Conservation (phyloP, 208 protist species). For the Acanthamoeba castellanii region DNA sequence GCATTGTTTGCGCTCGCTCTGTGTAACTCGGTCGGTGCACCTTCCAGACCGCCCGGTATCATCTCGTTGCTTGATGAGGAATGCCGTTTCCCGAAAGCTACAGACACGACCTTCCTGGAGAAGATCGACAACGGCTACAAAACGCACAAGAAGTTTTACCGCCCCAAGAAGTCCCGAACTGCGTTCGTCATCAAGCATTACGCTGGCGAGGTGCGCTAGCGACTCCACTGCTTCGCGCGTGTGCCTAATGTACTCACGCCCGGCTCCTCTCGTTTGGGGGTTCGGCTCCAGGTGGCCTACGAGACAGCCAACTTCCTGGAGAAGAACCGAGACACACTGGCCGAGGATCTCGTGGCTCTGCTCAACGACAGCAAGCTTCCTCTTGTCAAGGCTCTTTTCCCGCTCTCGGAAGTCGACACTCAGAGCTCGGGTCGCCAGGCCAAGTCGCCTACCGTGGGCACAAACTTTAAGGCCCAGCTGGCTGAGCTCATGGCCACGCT, state of each 20-base stretch:
- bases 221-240: conserved; percentile 26
- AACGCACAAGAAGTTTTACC: conserved; percentile 73
- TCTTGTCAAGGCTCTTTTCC: not conserved
- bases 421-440: not conserved
- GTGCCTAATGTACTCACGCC: conserved; percentile 19
- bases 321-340: conserved; percentile 90
- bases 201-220: conserved; percentile 83
- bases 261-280: not conserved
- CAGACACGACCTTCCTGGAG: conserved; percentile 80
- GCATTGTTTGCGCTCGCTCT: not conserved
- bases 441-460: conserved; percentile 37
- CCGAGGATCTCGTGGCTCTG: conserved; percentile 79
- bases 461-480: conserved; percentile 81
- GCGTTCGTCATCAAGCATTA: conserved; percentile 89
- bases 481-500: conserved; percentile 86
- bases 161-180: conserved; percentile 64
- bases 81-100: conserved; percentile 86
- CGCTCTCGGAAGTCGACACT: not conserved
- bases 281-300: conserved; percentile 84
- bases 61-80: conserved; percentile 87
- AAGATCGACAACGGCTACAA: conserved; percentile 83
- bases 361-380: not conserved
- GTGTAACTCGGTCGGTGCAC: conserved; percentile 28
- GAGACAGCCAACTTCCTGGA: conserved; percentile 86
- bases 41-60: conserved; percentile 83